Conservation (phyloP, 108 stramenopile species). For the Mediolabrus comicus region DNA sequence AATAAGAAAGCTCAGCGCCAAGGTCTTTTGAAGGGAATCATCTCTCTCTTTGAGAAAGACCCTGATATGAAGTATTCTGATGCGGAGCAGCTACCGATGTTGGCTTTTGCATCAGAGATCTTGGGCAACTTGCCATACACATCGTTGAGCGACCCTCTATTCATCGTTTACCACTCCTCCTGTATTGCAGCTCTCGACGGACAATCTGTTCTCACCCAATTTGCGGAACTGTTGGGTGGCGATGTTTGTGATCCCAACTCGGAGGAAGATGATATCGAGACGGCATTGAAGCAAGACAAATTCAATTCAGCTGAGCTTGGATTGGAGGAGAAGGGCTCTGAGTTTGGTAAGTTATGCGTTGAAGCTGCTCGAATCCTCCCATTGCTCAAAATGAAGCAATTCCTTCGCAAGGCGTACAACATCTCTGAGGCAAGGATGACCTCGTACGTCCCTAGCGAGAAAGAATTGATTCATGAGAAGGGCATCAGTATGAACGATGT, state of each 20-base stretch:
- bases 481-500: conserved; percentile 28
- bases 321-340: conserved; percentile 15
- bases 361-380: conserved; percentile 59
- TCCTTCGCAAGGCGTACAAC: conserved; percentile 70
- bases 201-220: conserved; percentile 51
- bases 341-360: conserved; percentile 56
- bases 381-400: conserved; percentile 70
- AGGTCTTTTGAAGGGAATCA: conserved; percentile 58
- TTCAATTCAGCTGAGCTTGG: conserved; percentile 44
- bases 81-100: conserved; percentile 53
- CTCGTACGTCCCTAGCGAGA: conserved; percentile 70
- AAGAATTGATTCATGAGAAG: conserved; percentile 51
- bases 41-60: conserved; percentile 42
- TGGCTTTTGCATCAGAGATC: conserved; percentile 75
- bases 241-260: conserved; percentile 62
- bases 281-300: conserved; percentile 41
- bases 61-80: conserved; percentile 18
- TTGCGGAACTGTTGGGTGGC: conserved; percentile 63
- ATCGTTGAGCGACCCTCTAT: conserved; percentile 67
- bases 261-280: conserved; percentile 70
- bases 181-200: conserved; percentile 66
- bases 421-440: conserved; percentile 67
- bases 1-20: conserved; percentile 68
- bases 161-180: conserved; percentile 66
- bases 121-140: conserved; percentile 82